phyloP scores from a whole-genome alignment of 2,329 filamentous ascomycete genomes.

The Cercospora sesami region DNA sequence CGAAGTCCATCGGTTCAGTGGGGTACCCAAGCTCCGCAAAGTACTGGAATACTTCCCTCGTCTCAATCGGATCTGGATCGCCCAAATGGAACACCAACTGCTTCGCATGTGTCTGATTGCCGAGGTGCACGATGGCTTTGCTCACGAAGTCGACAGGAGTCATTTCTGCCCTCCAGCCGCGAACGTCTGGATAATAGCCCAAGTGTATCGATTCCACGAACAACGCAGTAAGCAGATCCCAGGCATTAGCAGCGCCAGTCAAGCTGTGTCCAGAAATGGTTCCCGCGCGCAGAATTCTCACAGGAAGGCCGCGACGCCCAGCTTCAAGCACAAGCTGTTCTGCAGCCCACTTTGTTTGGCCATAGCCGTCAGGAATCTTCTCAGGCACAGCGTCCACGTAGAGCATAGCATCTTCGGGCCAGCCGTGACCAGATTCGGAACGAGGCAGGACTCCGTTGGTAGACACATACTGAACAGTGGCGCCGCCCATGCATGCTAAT shows the following conservation, averaged over 20 bases:
- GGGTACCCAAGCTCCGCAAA: slow-evolving; percentile 68
- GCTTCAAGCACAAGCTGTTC: slow-evolving; percentile 73
- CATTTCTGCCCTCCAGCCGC: slow-evolving; percentile 79
- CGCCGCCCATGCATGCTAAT: slow-evolving; percentile 65
- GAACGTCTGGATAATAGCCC: slow-evolving; percentile 67
- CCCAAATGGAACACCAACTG: slow-evolving; percentile 73
- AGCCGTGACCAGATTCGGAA: slow-evolving; percentile 61
- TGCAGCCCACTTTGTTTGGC: slow-evolving; percentile 79
- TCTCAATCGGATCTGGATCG: slow-evolving; percentile 69
- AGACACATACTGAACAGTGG: slow-evolving; percentile 75
- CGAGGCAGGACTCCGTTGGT: slow-evolving; percentile 78
- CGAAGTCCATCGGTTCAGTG: slow-evolving; percentile 65
- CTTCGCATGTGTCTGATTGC: slow-evolving; percentile 61
- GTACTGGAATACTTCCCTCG: slow-evolving; percentile 63
- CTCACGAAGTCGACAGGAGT: slow-evolving; percentile 81
- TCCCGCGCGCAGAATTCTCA: slow-evolving; percentile 70
- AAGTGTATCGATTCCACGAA: slow-evolving; percentile 75
- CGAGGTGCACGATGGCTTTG: slow-evolving; percentile 69
- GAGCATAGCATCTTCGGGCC: slow-evolving; percentile 69
- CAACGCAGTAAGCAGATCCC: slow-evolving; percentile 73
- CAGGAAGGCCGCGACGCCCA: slow-evolving; percentile 65
- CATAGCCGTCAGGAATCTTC: slow-evolving; percentile 71
- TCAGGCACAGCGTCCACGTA: slow-evolving; percentile 66
- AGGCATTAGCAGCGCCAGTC: slow-evolving; percentile 74
- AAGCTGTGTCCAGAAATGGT: slow-evolving; percentile 77